These are phyloP conservation scores for Pelargonium cotyledonis DNA, from an alignment of 441 rosid species.

Conservation along the genomic window DNA sequence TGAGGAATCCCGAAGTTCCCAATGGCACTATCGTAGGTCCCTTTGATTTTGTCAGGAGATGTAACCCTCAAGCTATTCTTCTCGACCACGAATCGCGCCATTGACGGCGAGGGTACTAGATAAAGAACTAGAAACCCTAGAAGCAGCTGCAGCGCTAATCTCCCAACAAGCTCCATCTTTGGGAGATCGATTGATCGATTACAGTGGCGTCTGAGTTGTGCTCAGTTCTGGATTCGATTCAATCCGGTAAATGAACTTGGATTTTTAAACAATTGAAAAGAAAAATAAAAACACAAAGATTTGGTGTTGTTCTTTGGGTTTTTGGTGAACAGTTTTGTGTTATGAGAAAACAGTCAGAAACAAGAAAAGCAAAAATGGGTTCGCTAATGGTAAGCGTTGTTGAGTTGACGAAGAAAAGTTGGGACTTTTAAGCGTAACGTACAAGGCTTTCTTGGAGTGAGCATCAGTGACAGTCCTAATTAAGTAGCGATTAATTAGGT, in stretches of 20 bases:
- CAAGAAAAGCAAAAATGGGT: too few relatives aligned
- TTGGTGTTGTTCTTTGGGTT: too few relatives aligned
- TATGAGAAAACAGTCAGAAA: too few relatives aligned
- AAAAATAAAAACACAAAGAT: too few relatives aligned
- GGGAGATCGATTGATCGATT: neutral
- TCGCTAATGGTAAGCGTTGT: too few relatives aligned
- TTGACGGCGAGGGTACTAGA: slow-evolving; percentile 17
- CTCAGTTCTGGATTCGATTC: neutral
- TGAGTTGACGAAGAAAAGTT: too few relatives aligned
- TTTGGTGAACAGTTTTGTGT: too few relatives aligned
- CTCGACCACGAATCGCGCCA: slow-evolving; percentile 87
- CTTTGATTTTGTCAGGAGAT: slow-evolving; percentile 88
- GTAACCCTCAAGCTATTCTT: slow-evolving; percentile 87
- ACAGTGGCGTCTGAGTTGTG: neutral
- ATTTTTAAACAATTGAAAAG: too few relatives aligned
- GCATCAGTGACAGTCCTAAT: too few relatives aligned
- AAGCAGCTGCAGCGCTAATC: slow-evolving; percentile 9
- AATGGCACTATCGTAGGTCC: slow-evolving; percentile 81
- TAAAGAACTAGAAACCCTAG: slow-evolving; percentile 39
- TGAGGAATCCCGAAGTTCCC: slow-evolving; percentile 98
- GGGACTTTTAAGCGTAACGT: too few relatives aligned
- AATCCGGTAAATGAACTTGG: neutral
- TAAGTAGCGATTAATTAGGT: too few relatives aligned
- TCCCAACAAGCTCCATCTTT: slow-evolving; percentile 16
- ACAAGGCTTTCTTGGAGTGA: too few relatives aligned